Percentiles rank a stretch among this genome's conserved stretches.
Conservation (phyloP, 495 filamentous ascomycete species). For the Trichoderma erinaceum region DNA sequence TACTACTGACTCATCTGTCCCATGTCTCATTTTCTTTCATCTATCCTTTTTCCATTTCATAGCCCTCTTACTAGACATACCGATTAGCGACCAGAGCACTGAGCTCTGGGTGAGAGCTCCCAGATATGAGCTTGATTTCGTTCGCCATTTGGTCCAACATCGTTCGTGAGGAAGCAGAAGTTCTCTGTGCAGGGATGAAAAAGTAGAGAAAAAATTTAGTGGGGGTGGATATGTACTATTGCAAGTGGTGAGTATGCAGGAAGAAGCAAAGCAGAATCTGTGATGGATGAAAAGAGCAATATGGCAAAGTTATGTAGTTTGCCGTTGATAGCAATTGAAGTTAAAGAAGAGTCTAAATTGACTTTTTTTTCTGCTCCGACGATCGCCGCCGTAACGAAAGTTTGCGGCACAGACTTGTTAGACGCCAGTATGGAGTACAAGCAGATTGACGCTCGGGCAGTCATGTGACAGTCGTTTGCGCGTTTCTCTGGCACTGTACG, state of each 20-base stretch:
- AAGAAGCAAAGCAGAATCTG: background rate
- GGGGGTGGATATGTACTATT: background rate
- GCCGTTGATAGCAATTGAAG: background rate
- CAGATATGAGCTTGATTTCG: slow-evolving; percentile 93
- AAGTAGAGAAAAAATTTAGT: slow-evolving; percentile 7
- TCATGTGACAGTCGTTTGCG: background rate
- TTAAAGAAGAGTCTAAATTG: background rate
- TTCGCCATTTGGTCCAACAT: slow-evolving; percentile 56
- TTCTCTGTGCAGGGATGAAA: background rate
- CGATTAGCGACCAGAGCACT: slow-evolving; percentile 85
- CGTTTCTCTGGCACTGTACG: background rate
- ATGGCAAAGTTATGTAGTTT: too few species aligned
- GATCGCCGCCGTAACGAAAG: background rate
- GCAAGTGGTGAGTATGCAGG: background rate
- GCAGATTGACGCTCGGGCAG: background rate
- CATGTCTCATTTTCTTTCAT: background rate
- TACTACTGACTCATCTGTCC: slow-evolving; percentile 16
- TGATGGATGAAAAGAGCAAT: too few species aligned
- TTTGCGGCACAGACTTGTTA: background rate
- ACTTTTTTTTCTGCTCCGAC: background rate
- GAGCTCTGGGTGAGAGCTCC: slow-evolving; percentile 89
- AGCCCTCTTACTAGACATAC: slow-evolving; percentile 42
- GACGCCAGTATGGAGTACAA: background rate
- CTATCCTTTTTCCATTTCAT: background rate
- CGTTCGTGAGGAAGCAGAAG: slow-evolving; percentile 6